A percentile compares a stretch with the other conserved stretches of the same genome.
phyloP scores from a whole-genome alignment of 176 grass and related monocot species.

The Hyparrhenia diplandra region DNA sequence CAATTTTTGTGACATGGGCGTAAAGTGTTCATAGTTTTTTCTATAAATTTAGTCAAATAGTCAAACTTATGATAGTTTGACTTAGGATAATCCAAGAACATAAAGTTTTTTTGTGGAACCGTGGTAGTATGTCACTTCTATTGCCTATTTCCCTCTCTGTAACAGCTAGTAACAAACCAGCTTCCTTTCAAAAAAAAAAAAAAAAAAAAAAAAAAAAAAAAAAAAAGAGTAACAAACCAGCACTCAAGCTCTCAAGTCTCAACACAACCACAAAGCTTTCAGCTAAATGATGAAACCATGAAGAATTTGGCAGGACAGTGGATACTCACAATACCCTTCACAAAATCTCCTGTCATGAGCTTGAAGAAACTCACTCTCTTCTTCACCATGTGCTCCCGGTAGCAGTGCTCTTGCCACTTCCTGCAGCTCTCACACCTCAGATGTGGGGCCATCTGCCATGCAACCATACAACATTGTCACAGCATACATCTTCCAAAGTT shows the following conservation, averaged over 20 bases:
- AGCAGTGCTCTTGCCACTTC: constrained; percentile 40
- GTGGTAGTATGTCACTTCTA: too few species aligned
- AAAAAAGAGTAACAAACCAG: not conserved
- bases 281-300: not conserved
- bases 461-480: not conserved
- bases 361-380: constrained; percentile 24
- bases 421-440: constrained; percentile 25
- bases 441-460: constrained; percentile 13
- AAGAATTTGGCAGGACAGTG: not conserved
- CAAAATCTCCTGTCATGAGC: constrained; percentile 27
- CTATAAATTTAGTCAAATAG: not conserved
- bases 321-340: constrained; percentile 28
- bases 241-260: not conserved
- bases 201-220: too few species aligned
- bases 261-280: not conserved
- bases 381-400: constrained; percentile 35
- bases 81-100: not conserved
- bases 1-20: too few species aligned
- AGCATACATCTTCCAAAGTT: not conserved
- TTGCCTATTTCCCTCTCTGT: not conserved
- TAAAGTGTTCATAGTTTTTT: too few species aligned
- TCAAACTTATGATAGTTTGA: not conserved
- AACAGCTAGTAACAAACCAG: too few species aligned
- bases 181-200: too few species aligned
- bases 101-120: too few species aligned